These are phyloP conservation scores for thale cress (Arabidopsis thaliana) DNA, from an alignment of 345 rosid genomes.

Conservation along the genomic window TAIR10.1 NC_003071.7:19514501-19515000, in stretches of 20 bases:
- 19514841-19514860: background rate
- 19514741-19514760: background rate
- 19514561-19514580: constrained; percentile 2
- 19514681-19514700: background rate
- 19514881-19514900: constrained; percentile 3
- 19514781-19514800: background rate
- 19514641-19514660: background rate
- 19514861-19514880: constrained; percentile 9
- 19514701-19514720: background rate
- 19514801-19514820: background rate
- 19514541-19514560: constrained; percentile 30
- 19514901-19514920: constrained; percentile 28
- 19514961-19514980: background rate
- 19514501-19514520: constrained; percentile 22
- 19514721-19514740: background rate
- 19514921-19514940: constrained; percentile 24
- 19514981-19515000: background rate
- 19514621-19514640: background rate
- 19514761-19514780: background rate
- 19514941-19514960: constrained; percentile 4
- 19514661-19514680: background rate
- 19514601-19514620: constrained; percentile 6
- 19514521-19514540: constrained; percentile 16
- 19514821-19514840: background rate
- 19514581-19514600: constrained; percentile 25